Percentiles rank a stretch among this genome's conserved stretches.
These are phyloP conservation scores for Claviceps fusiformis DNA, from an alignment of 2,329 filamentous ascomycete genomes.

Conservation along the genomic window DNA sequence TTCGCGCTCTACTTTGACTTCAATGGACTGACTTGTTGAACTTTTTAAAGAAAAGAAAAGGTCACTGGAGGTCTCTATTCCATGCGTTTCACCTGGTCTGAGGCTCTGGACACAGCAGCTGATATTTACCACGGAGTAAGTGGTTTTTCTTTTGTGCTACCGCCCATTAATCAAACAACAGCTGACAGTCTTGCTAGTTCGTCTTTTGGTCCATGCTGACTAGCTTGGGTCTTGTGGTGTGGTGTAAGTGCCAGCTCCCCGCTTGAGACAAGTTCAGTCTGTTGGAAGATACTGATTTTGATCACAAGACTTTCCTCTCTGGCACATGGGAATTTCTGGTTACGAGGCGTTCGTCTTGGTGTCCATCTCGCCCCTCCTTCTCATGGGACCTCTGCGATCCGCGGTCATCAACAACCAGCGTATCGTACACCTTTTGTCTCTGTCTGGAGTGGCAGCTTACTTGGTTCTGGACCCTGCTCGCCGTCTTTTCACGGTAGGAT, in stretches of 20 bases:
- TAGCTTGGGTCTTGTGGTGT: constrained; percentile 74
- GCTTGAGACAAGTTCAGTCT: not conserved
- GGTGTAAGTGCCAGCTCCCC: constrained; percentile 58
- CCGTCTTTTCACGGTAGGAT: constrained; percentile 69
- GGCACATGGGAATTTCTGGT: constrained; percentile 98
- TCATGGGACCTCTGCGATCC: constrained; percentile 57
- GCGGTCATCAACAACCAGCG: constrained; percentile 56
- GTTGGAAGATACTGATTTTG: not conserved
- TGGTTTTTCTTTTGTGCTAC: constrained; percentile 9
- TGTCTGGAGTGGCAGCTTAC: constrained; percentile 69
- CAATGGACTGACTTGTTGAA: not conserved
- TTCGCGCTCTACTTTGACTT: not conserved
- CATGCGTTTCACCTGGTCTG: constrained; percentile 57
- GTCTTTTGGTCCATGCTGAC: constrained; percentile 94
- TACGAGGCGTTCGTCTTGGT: constrained; percentile 84
- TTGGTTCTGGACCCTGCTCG: constrained; percentile 56
- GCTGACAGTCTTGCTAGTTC: constrained; percentile 42
- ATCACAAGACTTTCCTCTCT: constrained; percentile 71
- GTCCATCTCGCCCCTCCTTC: constrained; percentile 66
- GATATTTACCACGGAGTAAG: constrained; percentile 85
- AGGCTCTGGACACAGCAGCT: constrained; percentile 66
- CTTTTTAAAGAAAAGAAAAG: constrained; percentile 56
- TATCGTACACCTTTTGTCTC: constrained; percentile 60
- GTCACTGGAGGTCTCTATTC: constrained; percentile 57
- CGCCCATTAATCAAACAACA: not conserved